Conservation (phyloP, 495 filamentous ascomycete species). For the Parathielavia hyrcaniae region DNA sequence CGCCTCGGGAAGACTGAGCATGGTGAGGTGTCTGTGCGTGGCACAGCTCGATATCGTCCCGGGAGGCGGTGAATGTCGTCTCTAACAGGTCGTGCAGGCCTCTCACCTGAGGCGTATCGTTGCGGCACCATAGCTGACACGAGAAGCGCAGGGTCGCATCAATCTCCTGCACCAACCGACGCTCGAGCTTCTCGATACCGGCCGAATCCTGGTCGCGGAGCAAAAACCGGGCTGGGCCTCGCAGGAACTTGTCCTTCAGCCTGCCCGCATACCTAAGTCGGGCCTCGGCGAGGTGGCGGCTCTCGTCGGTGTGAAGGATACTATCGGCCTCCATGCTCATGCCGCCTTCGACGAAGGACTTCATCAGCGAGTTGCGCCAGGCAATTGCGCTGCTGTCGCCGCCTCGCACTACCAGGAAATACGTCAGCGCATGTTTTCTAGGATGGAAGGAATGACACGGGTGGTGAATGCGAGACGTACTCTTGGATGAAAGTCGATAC, state of each 20-base stretch:
- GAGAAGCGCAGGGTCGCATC: slow-evolving; percentile 22
- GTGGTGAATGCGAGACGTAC: slow-evolving; percentile 4
- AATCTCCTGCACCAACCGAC: slow-evolving; percentile 3
- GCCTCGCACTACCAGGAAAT: slow-evolving; percentile 5
- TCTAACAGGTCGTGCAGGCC: slow-evolving; percentile 3
- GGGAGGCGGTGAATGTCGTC: neutral
- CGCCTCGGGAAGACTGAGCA: neutral
- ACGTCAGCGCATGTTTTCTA: neutral
- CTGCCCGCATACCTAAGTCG: slow-evolving; percentile 11
- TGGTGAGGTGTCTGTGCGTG: neutral
- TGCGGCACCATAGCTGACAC: slow-evolving; percentile 20
- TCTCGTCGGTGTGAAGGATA: neutral
- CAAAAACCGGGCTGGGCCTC: slow-evolving; percentile 18
- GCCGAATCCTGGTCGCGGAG: slow-evolving; percentile 10
- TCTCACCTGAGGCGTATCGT: neutral
- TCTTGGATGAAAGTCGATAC: slow-evolving; percentile 1
- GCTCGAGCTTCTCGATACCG: slow-evolving; percentile 20
- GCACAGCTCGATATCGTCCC: slow-evolving; percentile 17
- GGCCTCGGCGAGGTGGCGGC: slow-evolving; percentile 8
- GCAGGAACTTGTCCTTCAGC: slow-evolving; percentile 21
- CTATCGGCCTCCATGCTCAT: neutral
- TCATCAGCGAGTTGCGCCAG: slow-evolving; percentile 18
- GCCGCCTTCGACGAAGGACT: slow-evolving; percentile 11
- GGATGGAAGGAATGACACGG: neutral
- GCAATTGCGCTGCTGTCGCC: neutral